A percentile compares a stretch with the other conserved stretches of the same genome.
These are phyloP conservation scores for Circinella umbellata DNA, from an alignment of 371 early-diverging fungal species.

Conservation along the genomic window DNA sequence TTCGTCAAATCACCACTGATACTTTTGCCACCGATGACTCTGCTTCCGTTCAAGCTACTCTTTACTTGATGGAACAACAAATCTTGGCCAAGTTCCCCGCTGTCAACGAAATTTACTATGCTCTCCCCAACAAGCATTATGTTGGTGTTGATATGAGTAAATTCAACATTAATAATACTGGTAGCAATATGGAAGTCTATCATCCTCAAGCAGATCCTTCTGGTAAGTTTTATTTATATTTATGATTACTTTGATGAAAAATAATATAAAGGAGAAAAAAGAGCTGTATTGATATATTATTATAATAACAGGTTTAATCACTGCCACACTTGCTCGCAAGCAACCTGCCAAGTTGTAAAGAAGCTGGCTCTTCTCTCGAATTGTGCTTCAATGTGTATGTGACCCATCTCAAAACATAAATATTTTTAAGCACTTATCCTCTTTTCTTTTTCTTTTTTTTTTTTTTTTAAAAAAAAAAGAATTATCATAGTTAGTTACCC, in stretches of 20 bases:
- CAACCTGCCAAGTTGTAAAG: constrained; percentile 47
- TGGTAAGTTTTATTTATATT: constrained; percentile 39
- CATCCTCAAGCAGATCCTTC: constrained; percentile 81
- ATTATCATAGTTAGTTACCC: neutral
- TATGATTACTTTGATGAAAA: neutral
- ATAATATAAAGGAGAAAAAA: constrained; percentile 6
- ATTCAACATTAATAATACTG: constrained; percentile 78
- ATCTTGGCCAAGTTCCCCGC: constrained; percentile 66
- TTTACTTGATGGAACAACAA: constrained; percentile 72
- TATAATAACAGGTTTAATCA: constrained; percentile 59
- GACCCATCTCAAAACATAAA: too few relatives aligned
- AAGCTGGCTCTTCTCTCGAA: constrained; percentile 10
- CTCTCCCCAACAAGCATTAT: constrained; percentile 87
- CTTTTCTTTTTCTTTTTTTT: neutral
- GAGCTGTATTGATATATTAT: neutral
- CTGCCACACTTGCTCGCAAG: constrained; percentile 73
- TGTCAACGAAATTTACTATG: constrained; percentile 71
- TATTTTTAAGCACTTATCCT: neutral
- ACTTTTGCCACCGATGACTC: constrained; percentile 76
- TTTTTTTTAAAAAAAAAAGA: neutral
- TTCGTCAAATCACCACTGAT: constrained; percentile 65
- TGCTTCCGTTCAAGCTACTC: constrained; percentile 77
- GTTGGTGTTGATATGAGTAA: constrained; percentile 77
- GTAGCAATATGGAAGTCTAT: constrained; percentile 72
- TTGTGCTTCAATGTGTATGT: neutral